Evolutionary conservation across 2,329 filamentous ascomycete species (phyloP), one percentile per base, ranked within the genome.

Genomic region (Fusarium graminum): DNA sequence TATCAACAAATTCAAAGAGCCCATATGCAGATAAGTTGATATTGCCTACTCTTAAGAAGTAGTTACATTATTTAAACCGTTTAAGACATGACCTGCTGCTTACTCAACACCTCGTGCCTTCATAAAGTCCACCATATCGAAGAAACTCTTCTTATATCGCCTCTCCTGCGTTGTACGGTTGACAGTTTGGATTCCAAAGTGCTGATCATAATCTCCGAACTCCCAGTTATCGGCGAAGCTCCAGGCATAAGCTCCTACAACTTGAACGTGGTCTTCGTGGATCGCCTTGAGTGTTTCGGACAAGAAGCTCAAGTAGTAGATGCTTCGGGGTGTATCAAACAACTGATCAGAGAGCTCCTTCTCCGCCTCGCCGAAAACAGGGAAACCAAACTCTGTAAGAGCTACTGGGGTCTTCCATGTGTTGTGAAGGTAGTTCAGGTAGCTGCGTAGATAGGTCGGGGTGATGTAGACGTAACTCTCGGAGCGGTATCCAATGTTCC

Each of bases 401-500:
- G 78, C 76, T 9, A 85, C 76, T 0, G 83, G 83, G 0, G 74
- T 72, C 30, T 75, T 80, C 78, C 83, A 90, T 0, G 83, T 88
- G 73, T 88, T 88, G 79, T 82, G 86, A 3, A 90, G 75, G 68
- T 88, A 89, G 65, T 79, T 82, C 6, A 87, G 77, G 63, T 85
- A 83, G 52, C 78, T 80, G 51, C 85, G 80, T n/a, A 90, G 80
- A 65, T 86, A 88, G 3, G 79, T 80, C 0, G 86, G 87, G 0
- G 87, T 84, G 32, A 84, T 83, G 74, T 88, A 87, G n/a, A 85
- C 81, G 68, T 87, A 86, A 3, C 79, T 79, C 32, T 85, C 77
- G 3, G 84, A 86, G 13, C 80, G 78, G 62, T 87, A 86, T 19
- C 86, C 86, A 46, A 88, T 84, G 65, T 84, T 78, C 86, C 86